Base-by-base conservation (phyloP, 2,329 filamentous ascomycete genomes). In the Sporothrix curviconia region DNA sequence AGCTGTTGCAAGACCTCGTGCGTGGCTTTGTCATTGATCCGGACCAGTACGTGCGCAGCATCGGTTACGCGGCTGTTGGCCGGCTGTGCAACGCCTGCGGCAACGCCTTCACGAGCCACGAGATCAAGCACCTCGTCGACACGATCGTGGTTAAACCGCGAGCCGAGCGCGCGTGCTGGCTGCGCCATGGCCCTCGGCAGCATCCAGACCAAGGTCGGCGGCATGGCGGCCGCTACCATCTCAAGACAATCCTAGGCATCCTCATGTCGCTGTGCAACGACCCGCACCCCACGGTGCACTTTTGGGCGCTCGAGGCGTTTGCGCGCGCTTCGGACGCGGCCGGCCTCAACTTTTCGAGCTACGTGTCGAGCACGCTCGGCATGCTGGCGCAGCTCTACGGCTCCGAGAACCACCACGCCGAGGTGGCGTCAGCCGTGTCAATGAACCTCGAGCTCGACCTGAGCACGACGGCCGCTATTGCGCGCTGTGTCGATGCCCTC, bases 181-280 rank as follows among this genome's bases (percentile, higher is more conserved):
- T 99, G 92, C 71, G 94, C 95, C 15, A 90, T 95, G 76, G 91
- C 94, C 12, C 76, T 99, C 30, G 94, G 94, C 8, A 89, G 87
- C 57, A 97, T 99, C 53, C 92, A 99, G 72, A 89, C 90, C 17
- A 91, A 96, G 69, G 89, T 99, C 34, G 95, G 94, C 58, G 92
- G 94, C 57, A 97, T 99, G 92, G 94, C 94, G 55, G 94, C 94
- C 56, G 92, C 3, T 91, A 94, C 65, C 94, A 99, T 69, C 79
- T 99, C 52, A 97, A 97, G 75, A 96, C 91, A 1, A 96, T 99
- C 51, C 81, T 96, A n/a, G 89, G 92, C 17, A 95, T 99, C 39
- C 76, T 99, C n/a, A 95, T 97, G 88, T 97, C 94, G 7, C 79
- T 99, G 9, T 92, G 91, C 70, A 96, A 92, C 64, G 94, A 99